Base-by-base conservation (phyloP, 371 early-diverging fungal species). In the Mucor piriformis region DNA sequence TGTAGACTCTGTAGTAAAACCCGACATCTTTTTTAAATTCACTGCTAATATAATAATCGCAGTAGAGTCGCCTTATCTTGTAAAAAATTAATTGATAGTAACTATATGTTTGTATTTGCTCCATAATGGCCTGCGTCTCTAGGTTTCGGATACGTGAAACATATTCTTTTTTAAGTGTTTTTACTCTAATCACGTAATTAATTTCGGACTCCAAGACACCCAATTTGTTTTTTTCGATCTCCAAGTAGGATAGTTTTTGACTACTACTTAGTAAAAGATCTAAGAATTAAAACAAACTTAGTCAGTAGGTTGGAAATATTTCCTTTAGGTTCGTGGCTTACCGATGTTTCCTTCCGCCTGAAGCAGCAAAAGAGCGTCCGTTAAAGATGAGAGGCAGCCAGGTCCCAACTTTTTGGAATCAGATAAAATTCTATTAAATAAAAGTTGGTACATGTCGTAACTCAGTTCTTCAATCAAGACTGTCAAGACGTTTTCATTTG, bases 271-370 rank as follows among this genome's bases (percentile, higher is more conserved):
- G 38, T 33, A 57, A 44, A 16, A 47, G 16, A 13, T 57, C 57
- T 49, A 24, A 3, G 20, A n/a, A 48, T 11, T 32, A 12, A 32
- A 15, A 34, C 13, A 18, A 4, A 6, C 11, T 27, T 27, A 35
- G 21, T 18, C 2, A 4, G 23, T 43, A 23, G 3, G 21, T 20
- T 8, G 3, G 16, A 5, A 20, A 3, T 43, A 15, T 1, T 20
- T 6, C 10, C 13, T 15, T n/a, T n/a, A 40, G 6, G 10, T 20
- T 6, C 33, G n/a, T 33, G 44, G 11, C 13, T 25, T 48, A 48
- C 49, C 57, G 8, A 18, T 5, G 24, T 47, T 56, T 20, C 57
- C 57, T 27, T 57, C n/a, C 23, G 24, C 25, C 48, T 47, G 57
- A 24, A 57, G 38, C 18, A 33, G 35, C n/a, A 57, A 3, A 20